Evolutionary conservation across 768 basidiomycete species (phyloP).

Genomic region (Naganishia randhawae): DNA sequence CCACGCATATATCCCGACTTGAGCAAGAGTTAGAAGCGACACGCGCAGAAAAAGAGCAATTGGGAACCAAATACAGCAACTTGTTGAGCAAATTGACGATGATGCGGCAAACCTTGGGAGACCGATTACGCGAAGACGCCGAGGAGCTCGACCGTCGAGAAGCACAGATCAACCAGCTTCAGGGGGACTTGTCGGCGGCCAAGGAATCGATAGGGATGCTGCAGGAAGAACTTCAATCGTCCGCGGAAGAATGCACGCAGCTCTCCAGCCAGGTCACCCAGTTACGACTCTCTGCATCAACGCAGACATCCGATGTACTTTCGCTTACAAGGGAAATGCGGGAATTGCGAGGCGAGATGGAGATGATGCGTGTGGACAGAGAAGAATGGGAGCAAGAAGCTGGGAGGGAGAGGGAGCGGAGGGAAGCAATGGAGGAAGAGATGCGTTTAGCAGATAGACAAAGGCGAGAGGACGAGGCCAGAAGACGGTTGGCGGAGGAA

Average conservation of each 20-base stretch:
- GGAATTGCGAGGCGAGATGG: conserved; percentile 79
- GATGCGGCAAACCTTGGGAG: conserved; percentile 89
- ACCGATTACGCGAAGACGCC: conserved; percentile 92
- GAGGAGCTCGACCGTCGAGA: conserved; percentile 97
- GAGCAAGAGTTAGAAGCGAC: conserved; percentile 72
- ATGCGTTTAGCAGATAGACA: conserved; percentile 62
- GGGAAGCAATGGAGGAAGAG: conserved; percentile 66
- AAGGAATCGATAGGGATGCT: conserved; percentile 69
- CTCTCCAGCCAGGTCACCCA: conserved; percentile 62
- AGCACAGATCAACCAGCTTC: conserved; percentile 72
- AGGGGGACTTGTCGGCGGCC: conserved; percentile 72
- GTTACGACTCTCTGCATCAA: conserved; percentile 47
- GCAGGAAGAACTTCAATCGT: conserved; percentile 70
- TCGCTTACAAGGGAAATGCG: conserved; percentile 63
- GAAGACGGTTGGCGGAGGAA: conserved; percentile 59
- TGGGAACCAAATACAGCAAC: conserved; percentile 77
- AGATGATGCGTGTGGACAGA: conserved; percentile 76
- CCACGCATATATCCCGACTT: conserved; percentile 52
- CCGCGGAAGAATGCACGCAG: conserved; percentile 71
- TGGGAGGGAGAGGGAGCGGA: conserved; percentile 64
- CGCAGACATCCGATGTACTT: conserved; percentile 43
- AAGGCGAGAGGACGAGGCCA: conserved; percentile 64
- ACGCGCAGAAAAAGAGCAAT: conserved; percentile 79
- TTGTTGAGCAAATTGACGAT: conserved; percentile 82
- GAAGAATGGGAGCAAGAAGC: conserved; percentile 66